Base-by-base conservation (phyloP, 1,139 yeast species). In the Eremothecium coryli region DNA sequence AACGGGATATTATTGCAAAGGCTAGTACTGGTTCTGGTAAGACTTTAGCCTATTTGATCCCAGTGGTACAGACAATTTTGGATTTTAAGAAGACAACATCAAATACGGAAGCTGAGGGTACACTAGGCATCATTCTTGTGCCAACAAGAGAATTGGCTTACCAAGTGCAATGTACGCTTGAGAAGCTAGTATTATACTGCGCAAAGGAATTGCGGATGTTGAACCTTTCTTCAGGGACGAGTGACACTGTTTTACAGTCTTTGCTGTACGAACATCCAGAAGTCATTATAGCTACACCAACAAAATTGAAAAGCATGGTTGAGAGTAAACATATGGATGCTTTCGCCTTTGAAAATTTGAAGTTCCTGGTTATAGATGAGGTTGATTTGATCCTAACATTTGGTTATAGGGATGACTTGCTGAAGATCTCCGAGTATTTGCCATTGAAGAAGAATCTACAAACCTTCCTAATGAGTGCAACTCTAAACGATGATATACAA, bases 401-500 rank as follows among this genome's bases (percentile, higher is more conserved):
- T 57, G 99, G 98, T 12, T 85, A 90, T 57, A 73, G 76, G 47
- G 95, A 85, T 5, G 98, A 93, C 60, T 66, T 93, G 44, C 62
- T 69, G 37, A 72, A 71, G 46, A 68, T 90, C 42, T 71, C 80
- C 11, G 66, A 68, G 16, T 71, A 64, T 43, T 62, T 85, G 43
- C 90, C 93, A 9, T 67, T 77, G 36, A 77, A 76, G 54, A 79
- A 79, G 48, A 76, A 78, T 37, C 65, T 85, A 46, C 98, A 93
- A 61, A 79, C 93, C 2, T 88, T 86, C 62, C 65, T 93, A 46
- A 90, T 90, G 97, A 84, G 95, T 58, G 99, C 99, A 2, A 93
- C 98, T 3, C 65, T 93, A 39, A 82, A 78, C 53, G 94, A 84
- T 33, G 97, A 90, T 42, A 73, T 88, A 43, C 76, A 82, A 40